These are phyloP conservation scores for Verticillium nonalfalfae DNA, from an alignment of 2,329 filamentous ascomycete genomes.

Conservation along the genomic window DNA sequence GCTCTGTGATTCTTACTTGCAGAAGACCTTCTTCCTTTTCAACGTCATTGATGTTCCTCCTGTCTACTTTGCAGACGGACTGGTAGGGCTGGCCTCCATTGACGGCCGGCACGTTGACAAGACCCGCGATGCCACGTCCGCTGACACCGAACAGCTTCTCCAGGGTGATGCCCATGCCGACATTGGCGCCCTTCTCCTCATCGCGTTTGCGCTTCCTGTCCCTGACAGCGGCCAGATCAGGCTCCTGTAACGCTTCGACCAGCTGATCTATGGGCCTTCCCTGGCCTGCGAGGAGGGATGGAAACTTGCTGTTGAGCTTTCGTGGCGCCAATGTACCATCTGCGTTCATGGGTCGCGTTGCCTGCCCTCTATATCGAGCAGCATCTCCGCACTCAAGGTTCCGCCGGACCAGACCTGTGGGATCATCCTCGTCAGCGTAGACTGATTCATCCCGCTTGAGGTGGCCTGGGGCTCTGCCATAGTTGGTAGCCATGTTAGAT, in stretches of 20 bases:
- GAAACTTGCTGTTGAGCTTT: neutral
- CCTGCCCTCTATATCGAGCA: neutral
- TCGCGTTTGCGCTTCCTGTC: neutral
- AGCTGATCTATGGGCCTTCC: neutral
- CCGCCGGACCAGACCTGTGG: neutral
- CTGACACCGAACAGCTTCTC: constrained; percentile 18
- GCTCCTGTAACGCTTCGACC: neutral
- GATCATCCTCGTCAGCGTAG: neutral
- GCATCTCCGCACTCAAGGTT: neutral
- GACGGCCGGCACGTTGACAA: constrained; percentile 3
- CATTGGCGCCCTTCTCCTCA: neutral
- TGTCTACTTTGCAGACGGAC: neutral
- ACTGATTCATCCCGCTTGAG: neutral
- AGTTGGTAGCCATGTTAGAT: neutral
- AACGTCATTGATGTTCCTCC: neutral
- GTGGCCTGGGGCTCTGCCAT: neutral
- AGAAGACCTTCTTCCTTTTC: constrained; percentile 5
- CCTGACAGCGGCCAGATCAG: neutral
- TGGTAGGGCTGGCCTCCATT: neutral
- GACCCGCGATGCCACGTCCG: constrained; percentile 16
- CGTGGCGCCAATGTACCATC: neutral
- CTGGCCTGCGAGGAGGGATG: neutral
- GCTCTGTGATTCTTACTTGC: neutral
- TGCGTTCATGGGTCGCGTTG: neutral
- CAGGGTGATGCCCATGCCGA: constrained; percentile 16